These are phyloP conservation scores for Puya raimondii DNA, from an alignment of 176 grass and related monocot species.

Conservation along the genomic window DNA sequence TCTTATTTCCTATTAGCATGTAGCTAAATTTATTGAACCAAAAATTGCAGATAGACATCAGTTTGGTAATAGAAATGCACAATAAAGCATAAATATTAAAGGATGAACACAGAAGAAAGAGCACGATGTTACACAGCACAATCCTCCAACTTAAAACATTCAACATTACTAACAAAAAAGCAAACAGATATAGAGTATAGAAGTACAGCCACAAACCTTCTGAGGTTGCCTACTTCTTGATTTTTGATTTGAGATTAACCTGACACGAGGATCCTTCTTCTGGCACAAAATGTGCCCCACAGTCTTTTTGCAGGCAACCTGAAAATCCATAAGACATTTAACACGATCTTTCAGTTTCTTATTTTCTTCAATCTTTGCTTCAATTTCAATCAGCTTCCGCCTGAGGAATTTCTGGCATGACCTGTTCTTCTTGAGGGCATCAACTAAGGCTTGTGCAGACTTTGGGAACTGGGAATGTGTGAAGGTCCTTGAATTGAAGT, in stretches of 20 bases:
- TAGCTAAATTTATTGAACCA: too few species aligned
- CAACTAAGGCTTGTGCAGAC: constrained; percentile 54
- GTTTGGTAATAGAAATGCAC: too few species aligned
- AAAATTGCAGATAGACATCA: too few species aligned
- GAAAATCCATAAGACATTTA: constrained; percentile 82
- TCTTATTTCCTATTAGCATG: too few species aligned
- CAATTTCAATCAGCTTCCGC: constrained; percentile 72
- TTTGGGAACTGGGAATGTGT: constrained; percentile 39
- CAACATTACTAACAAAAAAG: background rate
- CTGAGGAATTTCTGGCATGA: constrained; percentile 85
- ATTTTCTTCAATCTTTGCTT: constrained; percentile 84
- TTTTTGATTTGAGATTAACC: constrained; percentile 51
- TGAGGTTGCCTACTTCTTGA: background rate
- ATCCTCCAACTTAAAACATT: background rate
- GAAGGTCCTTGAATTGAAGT: constrained; percentile 11
- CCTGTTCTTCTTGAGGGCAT: constrained; percentile 83
- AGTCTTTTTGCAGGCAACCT: constrained; percentile 55
- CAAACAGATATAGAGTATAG: background rate
- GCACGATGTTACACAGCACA: background rate
- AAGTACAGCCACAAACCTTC: constrained; percentile 36
- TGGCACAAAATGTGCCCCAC: constrained; percentile 40
- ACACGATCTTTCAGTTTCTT: constrained; percentile 69
- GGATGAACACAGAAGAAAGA: background rate
- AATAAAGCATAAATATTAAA: too few species aligned
- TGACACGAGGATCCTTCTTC: constrained; percentile 77